These are phyloP conservation scores for Diutina siamensis DNA, from an alignment of 1,139 yeast genomes.

Conservation along the genomic window DNA sequence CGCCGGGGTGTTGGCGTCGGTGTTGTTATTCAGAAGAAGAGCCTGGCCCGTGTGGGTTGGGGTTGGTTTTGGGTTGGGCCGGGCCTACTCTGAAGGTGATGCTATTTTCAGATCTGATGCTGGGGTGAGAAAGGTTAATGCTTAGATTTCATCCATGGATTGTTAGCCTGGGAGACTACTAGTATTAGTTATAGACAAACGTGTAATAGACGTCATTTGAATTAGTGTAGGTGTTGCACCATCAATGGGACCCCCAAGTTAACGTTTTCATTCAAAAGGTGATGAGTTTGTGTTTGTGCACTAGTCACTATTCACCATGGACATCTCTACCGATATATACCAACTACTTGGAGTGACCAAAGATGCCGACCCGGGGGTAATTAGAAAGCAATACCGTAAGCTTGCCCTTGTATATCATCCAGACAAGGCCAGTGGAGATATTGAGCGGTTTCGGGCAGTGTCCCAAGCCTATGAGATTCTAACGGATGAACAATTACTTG, in stretches of 20 bases:
- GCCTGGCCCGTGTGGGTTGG: slow-evolving; percentile 97
- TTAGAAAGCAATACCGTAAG: slow-evolving; percentile 13
- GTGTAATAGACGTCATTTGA: background rate
- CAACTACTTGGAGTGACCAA: background rate
- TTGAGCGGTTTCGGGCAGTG: slow-evolving; percentile 26
- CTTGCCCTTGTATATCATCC: slow-evolving; percentile 24
- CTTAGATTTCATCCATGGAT: background rate
- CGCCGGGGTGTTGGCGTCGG: slow-evolving; percentile 92
- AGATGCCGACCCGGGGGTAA: slow-evolving; percentile 12
- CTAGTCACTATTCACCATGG: too few relatives aligned
- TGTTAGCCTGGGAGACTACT: too few relatives aligned
- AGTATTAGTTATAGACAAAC: background rate
- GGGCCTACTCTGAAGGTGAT: slow-evolving; percentile 97
- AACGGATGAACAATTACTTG: slow-evolving; percentile 17
- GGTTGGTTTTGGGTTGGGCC: slow-evolving; percentile 90
- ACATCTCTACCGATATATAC: background rate
- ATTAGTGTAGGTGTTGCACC: too few relatives aligned
- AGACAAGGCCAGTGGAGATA: slow-evolving; percentile 32
- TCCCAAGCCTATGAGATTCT: slow-evolving; percentile 29
- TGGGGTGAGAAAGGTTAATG: slow-evolving; percentile 32
- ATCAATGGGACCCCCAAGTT: too few relatives aligned
- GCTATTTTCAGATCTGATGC: slow-evolving; percentile 80
- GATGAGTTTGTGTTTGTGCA: too few relatives aligned
- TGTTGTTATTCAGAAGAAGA: slow-evolving; percentile 82
- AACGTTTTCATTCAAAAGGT: too few relatives aligned